Evolutionary conservation across 805 yeast species (phyloP).

Genomic region (Barnettozyma californica): DNA sequence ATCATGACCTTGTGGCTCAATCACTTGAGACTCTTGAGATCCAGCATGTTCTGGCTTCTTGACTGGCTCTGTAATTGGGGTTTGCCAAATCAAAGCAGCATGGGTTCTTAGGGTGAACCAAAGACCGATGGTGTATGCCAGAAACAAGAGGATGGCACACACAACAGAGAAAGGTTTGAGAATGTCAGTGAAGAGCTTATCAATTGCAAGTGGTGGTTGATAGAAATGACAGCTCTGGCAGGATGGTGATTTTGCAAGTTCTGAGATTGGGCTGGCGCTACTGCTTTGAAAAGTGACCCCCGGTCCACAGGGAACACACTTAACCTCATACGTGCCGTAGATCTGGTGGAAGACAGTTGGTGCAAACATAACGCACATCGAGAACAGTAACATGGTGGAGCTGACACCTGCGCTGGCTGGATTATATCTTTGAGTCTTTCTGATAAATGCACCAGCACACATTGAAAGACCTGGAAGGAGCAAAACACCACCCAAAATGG

Average conservation of each 20-base stretch:
- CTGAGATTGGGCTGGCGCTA: not conserved
- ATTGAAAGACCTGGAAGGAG: conserved; percentile 90
- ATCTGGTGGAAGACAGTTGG: conserved; percentile 89
- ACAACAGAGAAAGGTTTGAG: conserved; percentile 77
- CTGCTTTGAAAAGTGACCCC: conserved; percentile 3
- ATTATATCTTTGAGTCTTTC: conserved; percentile 92
- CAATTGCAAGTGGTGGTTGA: conserved; percentile 71
- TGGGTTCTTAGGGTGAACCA: conserved; percentile 93
- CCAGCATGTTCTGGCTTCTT: conserved; percentile 7
- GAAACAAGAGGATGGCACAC: conserved; percentile 74
- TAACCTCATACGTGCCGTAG: conserved; percentile 79
- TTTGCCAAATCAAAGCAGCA: conserved; percentile 94
- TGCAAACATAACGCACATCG: conserved; percentile 84
- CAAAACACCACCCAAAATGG: conserved; percentile 86
- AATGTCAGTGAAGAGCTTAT: conserved; percentile 57
- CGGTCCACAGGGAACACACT: conserved; percentile 53
- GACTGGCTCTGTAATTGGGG: conserved; percentile 37
- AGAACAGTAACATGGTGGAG: conserved; percentile 89
- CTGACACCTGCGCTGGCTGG: conserved; percentile 97
- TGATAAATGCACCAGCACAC: conserved; percentile 93
- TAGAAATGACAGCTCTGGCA: conserved; percentile 72
- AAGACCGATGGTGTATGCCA: conserved; percentile 83
- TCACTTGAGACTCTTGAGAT: conserved; percentile 5
- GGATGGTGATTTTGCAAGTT: conserved; percentile 23
- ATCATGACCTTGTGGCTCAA: conserved; percentile 63